Evolutionary conservation across 495 filamentous ascomycete species (phyloP).

Genomic region (Apiosordaria backusii): DNA sequence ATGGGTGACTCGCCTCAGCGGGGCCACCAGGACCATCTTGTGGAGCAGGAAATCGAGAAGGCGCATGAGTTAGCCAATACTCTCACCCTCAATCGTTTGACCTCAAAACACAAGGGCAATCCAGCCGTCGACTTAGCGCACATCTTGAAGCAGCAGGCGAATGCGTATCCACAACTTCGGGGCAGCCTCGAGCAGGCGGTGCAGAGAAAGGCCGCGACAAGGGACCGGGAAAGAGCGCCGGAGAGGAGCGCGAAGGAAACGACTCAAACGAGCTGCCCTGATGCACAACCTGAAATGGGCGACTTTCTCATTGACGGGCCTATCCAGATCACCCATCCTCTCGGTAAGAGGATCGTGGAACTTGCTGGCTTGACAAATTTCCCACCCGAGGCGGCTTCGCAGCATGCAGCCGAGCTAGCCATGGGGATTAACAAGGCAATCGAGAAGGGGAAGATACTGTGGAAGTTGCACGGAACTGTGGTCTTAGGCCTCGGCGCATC

Average conservation of each 20-base stretch:
- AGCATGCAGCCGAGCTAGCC: too few relatives aligned
- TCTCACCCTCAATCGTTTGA: not conserved
- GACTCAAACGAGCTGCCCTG: too few relatives aligned
- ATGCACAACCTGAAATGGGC: too few relatives aligned
- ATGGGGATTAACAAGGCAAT: conserved; percentile 8
- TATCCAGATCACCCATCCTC: conserved; percentile 2
- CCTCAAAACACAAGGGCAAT: conserved; percentile 1
- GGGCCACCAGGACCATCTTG: too few relatives aligned
- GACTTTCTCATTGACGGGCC: not conserved
- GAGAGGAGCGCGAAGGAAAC: not conserved
- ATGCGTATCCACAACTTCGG: conserved; percentile 2
- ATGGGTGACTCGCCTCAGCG: too few relatives aligned
- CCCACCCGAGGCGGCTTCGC: too few relatives aligned
- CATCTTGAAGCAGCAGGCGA: conserved; percentile 3
- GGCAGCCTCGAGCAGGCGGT: not conserved
- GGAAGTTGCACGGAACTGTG: conserved; percentile 4
- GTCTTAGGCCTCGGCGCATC: conserved; percentile 2
- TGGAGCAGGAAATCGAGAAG: conserved; percentile 7
- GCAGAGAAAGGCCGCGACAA: not conserved
- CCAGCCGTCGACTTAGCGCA: not conserved
- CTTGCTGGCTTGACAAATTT: not conserved
- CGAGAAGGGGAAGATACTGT: not conserved
- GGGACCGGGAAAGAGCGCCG: not conserved
- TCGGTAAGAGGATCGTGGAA: conserved; percentile 1
- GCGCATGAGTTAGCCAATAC: conserved; percentile 4